Evolutionary conservation across 2,329 filamentous ascomycete species (phyloP).

Genomic region (Plectosphaerella cucumerina): DNA sequence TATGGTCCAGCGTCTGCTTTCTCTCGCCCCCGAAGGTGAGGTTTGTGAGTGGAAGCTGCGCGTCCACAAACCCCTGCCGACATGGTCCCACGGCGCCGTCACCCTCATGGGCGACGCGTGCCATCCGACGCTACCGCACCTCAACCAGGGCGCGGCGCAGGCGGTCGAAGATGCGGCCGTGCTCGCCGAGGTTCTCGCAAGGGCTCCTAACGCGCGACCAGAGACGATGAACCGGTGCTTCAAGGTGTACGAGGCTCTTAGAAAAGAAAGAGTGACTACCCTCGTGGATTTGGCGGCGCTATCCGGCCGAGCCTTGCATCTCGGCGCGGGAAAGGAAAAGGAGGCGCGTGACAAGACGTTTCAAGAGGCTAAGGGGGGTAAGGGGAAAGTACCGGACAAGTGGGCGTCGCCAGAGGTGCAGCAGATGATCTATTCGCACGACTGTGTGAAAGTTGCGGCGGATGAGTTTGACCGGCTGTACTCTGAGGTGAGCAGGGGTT

Average conservation of each 20-base stretch:
- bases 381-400: conserved; percentile 57
- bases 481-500: background rate
- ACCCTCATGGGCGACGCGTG: conserved; percentile 61
- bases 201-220: conserved; percentile 28
- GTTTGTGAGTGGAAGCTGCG: conserved; percentile 63
- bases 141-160: conserved; percentile 65
- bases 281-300: conserved; percentile 51
- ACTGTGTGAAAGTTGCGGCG: conserved; percentile 51
- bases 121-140: conserved; percentile 64
- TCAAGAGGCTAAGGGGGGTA: conserved; percentile 40
- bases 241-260: conserved; percentile 49
- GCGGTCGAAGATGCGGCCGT: conserved; percentile 64
- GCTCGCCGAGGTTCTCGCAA: conserved; percentile 47
- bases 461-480: conserved; percentile 48
- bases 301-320: conserved; percentile 48
- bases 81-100: conserved; percentile 54
- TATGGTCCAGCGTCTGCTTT: conserved; percentile 53
- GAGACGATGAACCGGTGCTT: conserved; percentile 43
- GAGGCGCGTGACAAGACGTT: conserved; percentile 56
- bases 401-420: conserved; percentile 69
- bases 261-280: conserved; percentile 49
- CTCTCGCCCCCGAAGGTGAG: conserved; percentile 56
- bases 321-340: conserved; percentile 53
- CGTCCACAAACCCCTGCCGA: conserved; percentile 50
- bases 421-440: conserved; percentile 60